phyloP scores from a whole-genome alignment of 352 stramenopile genomes.

The Phytophthora ohioensis region DNA sequence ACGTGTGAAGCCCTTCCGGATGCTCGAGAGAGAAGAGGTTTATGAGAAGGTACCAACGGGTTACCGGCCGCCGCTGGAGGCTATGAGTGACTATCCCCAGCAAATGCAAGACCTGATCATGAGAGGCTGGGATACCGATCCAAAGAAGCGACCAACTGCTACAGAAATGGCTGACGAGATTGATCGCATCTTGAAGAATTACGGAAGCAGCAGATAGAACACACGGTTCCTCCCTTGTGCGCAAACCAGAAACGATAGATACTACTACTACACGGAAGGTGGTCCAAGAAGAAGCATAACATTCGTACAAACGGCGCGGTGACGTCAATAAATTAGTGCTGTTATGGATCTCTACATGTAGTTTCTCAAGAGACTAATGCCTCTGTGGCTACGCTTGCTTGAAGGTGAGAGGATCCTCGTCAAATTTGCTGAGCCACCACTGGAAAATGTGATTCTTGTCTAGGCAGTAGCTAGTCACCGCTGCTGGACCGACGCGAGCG shows the following conservation, averaged over 20 bases:
- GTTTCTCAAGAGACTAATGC: not conserved
- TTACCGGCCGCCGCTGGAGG: conserved; percentile 48
- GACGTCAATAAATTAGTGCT: conserved; percentile 25
- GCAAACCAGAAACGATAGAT: not conserved
- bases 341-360: not conserved
- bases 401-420: conserved; percentile 17
- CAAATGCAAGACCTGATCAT: conserved; percentile 76
- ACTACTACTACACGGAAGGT: not conserved
- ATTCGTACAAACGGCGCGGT: not conserved
- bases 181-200: conserved; percentile 54
- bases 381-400: not conserved
- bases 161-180: conserved; percentile 60
- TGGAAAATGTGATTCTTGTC: conserved; percentile 27
- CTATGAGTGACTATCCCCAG: conserved; percentile 67
- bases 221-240: not conserved
- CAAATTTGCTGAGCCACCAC: conserved; percentile 32
- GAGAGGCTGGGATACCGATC: conserved; percentile 59
- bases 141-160: conserved; percentile 57
- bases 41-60: conserved; percentile 64
- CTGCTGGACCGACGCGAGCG: conserved; percentile 49
- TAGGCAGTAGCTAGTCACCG: conserved; percentile 33
- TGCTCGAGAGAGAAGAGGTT: conserved; percentile 57
- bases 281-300: not conserved
- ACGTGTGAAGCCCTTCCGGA: conserved; percentile 55
- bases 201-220: conserved; percentile 31